phyloP scores from a whole-genome alignment of 2,329 filamentous ascomycete genomes.

The Pseudodiploospora longispora region DNA sequence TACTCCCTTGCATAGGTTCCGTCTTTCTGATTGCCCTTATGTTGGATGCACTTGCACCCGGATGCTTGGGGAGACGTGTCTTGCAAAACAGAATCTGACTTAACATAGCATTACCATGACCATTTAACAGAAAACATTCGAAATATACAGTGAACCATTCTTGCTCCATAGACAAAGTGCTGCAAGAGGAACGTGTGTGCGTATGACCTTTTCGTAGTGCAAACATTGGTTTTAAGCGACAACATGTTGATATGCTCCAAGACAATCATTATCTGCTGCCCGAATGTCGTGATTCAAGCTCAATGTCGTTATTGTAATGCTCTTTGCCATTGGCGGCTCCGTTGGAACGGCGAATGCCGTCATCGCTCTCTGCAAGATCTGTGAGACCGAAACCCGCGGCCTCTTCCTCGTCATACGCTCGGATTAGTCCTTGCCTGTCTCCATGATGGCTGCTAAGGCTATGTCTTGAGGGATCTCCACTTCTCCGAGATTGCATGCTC shows the following conservation, averaged over 20 bases:
- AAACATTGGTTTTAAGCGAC: too few species aligned
- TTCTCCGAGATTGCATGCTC: conserved; percentile 85
- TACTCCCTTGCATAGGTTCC: conserved; percentile 3
- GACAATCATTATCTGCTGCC: conserved; percentile 21
- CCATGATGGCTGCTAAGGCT: conserved; percentile 56
- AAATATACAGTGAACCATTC: conserved; percentile 8
- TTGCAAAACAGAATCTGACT: neutral
- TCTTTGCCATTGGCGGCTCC: conserved; percentile 31
- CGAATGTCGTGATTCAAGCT: conserved; percentile 41
- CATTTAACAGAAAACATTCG: conserved; percentile 1
- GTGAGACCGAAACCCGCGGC: conserved; percentile 64
- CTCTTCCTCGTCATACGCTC: conserved; percentile 81
- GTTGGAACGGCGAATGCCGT: conserved; percentile 33
- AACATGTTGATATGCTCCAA: too few species aligned
- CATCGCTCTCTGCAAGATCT: conserved; percentile 69
- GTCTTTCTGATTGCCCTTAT: conserved; percentile 4
- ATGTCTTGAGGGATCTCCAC: conserved; percentile 55
- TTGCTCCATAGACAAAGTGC: neutral
- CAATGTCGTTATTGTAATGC: conserved; percentile 34
- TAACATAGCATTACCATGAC: neutral
- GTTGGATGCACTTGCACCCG: neutral
- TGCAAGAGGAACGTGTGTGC: neutral
- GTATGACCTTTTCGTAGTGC: too few species aligned
- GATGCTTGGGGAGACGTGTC: neutral
- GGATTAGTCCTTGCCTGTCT: conserved; percentile 77